Conservation (phyloP, 768 basidiomycete genomes). For the Boletus rubescentipes region DNA sequence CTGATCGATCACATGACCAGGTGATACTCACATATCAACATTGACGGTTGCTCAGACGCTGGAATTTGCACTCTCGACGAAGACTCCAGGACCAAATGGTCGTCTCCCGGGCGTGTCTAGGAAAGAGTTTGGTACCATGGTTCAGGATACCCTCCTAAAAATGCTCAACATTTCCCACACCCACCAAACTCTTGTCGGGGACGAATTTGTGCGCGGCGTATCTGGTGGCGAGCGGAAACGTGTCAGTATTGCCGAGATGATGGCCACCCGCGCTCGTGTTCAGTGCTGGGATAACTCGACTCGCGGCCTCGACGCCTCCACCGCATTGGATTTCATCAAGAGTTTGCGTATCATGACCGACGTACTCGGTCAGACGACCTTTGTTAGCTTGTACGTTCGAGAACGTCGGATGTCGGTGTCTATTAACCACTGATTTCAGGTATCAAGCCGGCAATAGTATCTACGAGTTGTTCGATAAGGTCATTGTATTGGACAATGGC, state of each 20-base stretch:
- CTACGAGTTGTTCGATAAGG: slow-evolving; percentile 82
- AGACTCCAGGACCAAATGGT: slow-evolving; percentile 72
- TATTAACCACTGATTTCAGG: slow-evolving; percentile 26
- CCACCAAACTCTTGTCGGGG: slow-evolving; percentile 73
- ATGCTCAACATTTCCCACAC: slow-evolving; percentile 89
- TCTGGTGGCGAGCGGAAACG: slow-evolving; percentile 81
- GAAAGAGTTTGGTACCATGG: slow-evolving; percentile 53
- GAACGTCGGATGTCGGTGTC: background rate
- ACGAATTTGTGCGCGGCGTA: slow-evolving; percentile 82
- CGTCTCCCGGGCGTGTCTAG: slow-evolving; percentile 67
- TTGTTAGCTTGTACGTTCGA: slow-evolving; percentile 64
- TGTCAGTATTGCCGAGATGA: slow-evolving; percentile 84
- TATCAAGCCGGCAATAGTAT: slow-evolving; percentile 84
- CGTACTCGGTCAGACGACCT: slow-evolving; percentile 73
- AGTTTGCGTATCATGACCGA: slow-evolving; percentile 82
- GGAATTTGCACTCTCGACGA: slow-evolving; percentile 66
- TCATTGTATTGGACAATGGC: slow-evolving; percentile 79
- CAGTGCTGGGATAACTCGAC: slow-evolving; percentile 87
- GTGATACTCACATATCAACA: slow-evolving; percentile 81
- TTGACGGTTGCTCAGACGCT: slow-evolving; percentile 80
- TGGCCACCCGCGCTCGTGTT: slow-evolving; percentile 76
- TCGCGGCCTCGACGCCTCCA: slow-evolving; percentile 79
- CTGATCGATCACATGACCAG: slow-evolving; percentile 35
- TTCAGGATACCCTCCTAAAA: slow-evolving; percentile 62
- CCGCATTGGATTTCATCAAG: slow-evolving; percentile 83